A percentile compares a stretch with the other conserved stretches of the same genome.
Conservation (phyloP, 1,284 basidiomycete species). For the Naganishia albida region DNA sequence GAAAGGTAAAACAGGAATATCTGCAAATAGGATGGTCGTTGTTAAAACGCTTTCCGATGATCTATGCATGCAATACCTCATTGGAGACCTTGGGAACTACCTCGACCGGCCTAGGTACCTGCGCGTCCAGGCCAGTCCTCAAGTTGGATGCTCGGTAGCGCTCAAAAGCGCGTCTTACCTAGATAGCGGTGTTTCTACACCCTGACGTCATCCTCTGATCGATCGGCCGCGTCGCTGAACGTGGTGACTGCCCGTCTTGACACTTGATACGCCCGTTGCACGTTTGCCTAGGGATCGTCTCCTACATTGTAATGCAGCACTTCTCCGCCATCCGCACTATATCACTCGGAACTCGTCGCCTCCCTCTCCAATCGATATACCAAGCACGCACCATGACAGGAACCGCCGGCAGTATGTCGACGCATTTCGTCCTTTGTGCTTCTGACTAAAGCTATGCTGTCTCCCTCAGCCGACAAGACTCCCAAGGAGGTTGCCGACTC, state of each 20-base stretch:
- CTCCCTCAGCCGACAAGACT: conserved; percentile 23
- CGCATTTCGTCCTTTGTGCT: background rate
- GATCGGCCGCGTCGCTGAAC: background rate
- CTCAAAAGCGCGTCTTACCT: too few relatives aligned
- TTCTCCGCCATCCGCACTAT: background rate
- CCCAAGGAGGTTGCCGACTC: conserved; percentile 10
- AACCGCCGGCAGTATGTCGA: conserved; percentile 15
- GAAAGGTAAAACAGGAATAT: too few relatives aligned
- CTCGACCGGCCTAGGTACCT: too few relatives aligned
- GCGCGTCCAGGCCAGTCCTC: too few relatives aligned
- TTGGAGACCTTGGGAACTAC: too few relatives aligned
- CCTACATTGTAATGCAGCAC: conserved; percentile 9
- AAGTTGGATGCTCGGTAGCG: too few relatives aligned
- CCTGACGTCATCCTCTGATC: conserved; percentile 11
- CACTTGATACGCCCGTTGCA: background rate
- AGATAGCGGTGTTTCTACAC: too few relatives aligned
- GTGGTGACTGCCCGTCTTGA: background rate
- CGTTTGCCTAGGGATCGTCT: too few relatives aligned
- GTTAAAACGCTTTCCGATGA: too few relatives aligned
- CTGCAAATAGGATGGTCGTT: too few relatives aligned
- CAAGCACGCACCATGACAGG: conserved; percentile 18
- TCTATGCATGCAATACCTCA: too few relatives aligned
- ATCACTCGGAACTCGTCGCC: background rate
- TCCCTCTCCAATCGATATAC: background rate
- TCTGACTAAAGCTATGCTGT: background rate